Base-by-base conservation (phyloP, 1,284 basidiomycete species). In the Ganoderma multipileum region DNA sequence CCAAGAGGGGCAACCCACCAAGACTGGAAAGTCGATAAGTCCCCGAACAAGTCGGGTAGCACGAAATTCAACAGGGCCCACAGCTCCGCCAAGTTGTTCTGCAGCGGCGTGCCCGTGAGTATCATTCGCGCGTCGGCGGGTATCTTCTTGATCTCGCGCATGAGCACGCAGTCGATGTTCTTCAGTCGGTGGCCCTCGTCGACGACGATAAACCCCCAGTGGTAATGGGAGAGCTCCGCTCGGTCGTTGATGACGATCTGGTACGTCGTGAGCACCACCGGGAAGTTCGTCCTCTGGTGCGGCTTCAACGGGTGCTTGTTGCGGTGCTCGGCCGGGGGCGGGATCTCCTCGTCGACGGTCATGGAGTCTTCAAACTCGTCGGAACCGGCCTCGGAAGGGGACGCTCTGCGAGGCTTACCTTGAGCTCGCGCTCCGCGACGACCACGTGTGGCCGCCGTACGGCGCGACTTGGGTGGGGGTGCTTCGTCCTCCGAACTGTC, bases 41-140 rank as follows among this genome's bases (percentile, higher is more conserved):
- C 95, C 70, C 92, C 89, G 79, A 99, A 99, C 68, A 99, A 91
- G 75, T 95, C 92, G 0, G 96, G 96, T 1, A 97, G 85, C 69
- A 98, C 94, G 75, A 98, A 99, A 78, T 98, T 98, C 55, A 99
- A 89, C 8, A 99, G 84, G 1, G 95, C 93, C 96, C 96, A 99
- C 2, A 99, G 84, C 79, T 99, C 97, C 12, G 91, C 86, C 2
- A 99, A 86, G 77, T 98, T 98, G 81, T 99, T 99, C 93, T 82
- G 96, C 41, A 99, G 81, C 2, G 96, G 96, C 9, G 96, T 98
- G 28, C 97, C 97, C 0, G 96, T 98, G 65, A 99, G 81, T 65
- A 99, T 93, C 87, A 98, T 92, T 64, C 97, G 85, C 62, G 96
- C 95, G 1, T 93, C 95, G 69, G 91, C 93, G 9, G 85, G 84